These are phyloP conservation scores for Aplosporella prunicola DNA, from an alignment of 2,329 filamentous ascomycete genomes.

Conservation along the genomic window DNA sequence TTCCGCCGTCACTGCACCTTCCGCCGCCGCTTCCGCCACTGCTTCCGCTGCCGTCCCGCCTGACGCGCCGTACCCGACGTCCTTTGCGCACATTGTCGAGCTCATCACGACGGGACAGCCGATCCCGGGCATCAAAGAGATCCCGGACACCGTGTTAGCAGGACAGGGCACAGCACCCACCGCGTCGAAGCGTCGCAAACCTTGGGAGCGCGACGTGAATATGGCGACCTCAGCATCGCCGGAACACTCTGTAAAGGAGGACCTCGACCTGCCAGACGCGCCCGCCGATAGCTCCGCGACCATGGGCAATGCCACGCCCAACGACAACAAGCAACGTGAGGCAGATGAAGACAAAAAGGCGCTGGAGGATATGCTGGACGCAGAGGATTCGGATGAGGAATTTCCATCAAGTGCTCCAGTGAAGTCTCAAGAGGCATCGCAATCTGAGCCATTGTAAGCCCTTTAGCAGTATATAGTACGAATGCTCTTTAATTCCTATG, in stretches of 20 bases:
- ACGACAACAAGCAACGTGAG: slow-evolving; percentile 20
- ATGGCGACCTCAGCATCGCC: slow-evolving; percentile 28
- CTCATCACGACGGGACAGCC: slow-evolving; percentile 73
- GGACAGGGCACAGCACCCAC: slow-evolving; percentile 53
- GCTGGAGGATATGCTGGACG: slow-evolving; percentile 52
- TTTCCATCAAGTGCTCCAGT: slow-evolving; percentile 45
- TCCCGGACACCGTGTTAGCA: slow-evolving; percentile 68
- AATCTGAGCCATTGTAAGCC: too few species aligned
- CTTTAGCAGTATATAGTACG: slow-evolving; percentile 5
- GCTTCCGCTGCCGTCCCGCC: slow-evolving; percentile 4
- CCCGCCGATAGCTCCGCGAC: slow-evolving; percentile 7
- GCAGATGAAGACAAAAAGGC: slow-evolving; percentile 23
- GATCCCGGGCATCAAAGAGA: slow-evolving; percentile 78
- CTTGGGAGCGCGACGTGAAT: slow-evolving; percentile 56
- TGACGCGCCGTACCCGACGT: slow-evolving; percentile 63
- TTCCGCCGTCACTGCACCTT: slow-evolving; percentile 3
- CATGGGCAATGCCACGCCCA: slow-evolving; percentile 20
- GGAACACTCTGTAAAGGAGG: slow-evolving; percentile 29
- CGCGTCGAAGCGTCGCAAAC: slow-evolving; percentile 52
- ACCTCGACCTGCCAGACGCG: slow-evolving; percentile 33
- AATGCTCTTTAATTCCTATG: slow-evolving; percentile 1
- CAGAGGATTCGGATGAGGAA: slow-evolving; percentile 48
- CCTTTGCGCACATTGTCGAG: slow-evolving; percentile 77
- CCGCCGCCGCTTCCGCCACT: slow-evolving; percentile 15
- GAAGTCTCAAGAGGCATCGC: neutral